Evolutionary conservation across 2,329 filamentous ascomycete genomes (phyloP), one percentile per base, ranked within the genome.

Genomic region (Beauveria sp.): DNA sequence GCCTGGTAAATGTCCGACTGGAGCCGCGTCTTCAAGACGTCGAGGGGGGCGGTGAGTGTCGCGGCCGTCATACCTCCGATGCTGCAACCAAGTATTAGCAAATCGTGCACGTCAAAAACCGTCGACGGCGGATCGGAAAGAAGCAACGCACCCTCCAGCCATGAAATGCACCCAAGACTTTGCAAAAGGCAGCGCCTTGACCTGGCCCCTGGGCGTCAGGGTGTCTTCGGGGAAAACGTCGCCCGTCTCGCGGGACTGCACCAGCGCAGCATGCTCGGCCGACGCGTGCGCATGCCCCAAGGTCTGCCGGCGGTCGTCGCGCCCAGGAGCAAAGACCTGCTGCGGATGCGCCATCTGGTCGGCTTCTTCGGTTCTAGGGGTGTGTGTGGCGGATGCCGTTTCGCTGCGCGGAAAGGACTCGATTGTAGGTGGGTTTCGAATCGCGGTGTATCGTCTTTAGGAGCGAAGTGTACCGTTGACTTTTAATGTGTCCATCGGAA

Each of bases 1-100:
- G 86, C 81, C 73, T 96, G 91, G 80, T 97, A 97, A 73, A 96
- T 96, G 71, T 96, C 92, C 69, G 91, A 96, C 73, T 97, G 93
- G 3, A 97, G 80, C 41, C 93, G 86, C 12, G 93, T 97, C 74
- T 96, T 96, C 55, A 97, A 83, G 37, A 97, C 92, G 71, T 97
- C 93, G 63, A 97, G 88, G 24, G 93, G 93, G 9, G 91, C 92
- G 2, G 93, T 97, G n/a, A 97, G 76, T n/a, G 90, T 87, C 26
- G 93, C 90, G 12, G 93, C 88, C 20, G 91, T 92, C 87, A 96
- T 96, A 67, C 92, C 92, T 67, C 92, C 92, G 57, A 91, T 77
- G 47, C 92, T 96, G 66, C 40, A 65, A 18, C 2, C 37, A 43
- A 37, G 55, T 30, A 59, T 67, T 55, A 71, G 65, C 51, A 51